These are phyloP conservation scores for Rhytidhysteron rufulum DNA, from an alignment of 2,329 filamentous ascomycete species.

Conservation along the genomic window DNA sequence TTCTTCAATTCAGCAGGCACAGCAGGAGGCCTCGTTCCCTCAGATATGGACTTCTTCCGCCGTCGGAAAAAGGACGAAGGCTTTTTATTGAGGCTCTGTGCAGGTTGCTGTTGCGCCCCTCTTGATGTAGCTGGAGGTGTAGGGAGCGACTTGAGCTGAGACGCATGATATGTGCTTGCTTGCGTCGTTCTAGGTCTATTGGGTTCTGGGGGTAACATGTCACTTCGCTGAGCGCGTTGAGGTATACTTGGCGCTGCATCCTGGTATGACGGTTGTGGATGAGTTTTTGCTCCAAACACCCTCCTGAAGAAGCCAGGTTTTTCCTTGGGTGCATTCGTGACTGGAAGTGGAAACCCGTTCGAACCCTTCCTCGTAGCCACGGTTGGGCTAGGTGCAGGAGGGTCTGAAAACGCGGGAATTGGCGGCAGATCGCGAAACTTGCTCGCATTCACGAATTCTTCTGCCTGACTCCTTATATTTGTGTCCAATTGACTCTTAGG, in stretches of 20 bases:
- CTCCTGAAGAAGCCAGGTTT: slow-evolving; percentile 85
- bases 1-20: slow-evolving; percentile 42
- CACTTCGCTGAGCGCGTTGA: slow-evolving; percentile 12
- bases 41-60: slow-evolving; percentile 82
- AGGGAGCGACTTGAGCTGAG: slow-evolving; percentile 44
- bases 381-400: slow-evolving; percentile 51
- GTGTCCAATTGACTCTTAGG: slow-evolving; percentile 40
- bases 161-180: slow-evolving; percentile 41
- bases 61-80: slow-evolving; percentile 91
- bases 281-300: slow-evolving; percentile 71
- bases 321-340: slow-evolving; percentile 51
- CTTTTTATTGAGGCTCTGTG: slow-evolving; percentile 70
- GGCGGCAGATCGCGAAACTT: slow-evolving; percentile 41
- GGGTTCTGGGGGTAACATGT: slow-evolving; percentile 27
- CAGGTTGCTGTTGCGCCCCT: slow-evolving; percentile 17
- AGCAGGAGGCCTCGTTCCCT: slow-evolving; percentile 60
- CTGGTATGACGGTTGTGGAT: slow-evolving; percentile 28
- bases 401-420: slow-evolving; percentile 44
- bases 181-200: slow-evolving; percentile 35
- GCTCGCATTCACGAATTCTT: slow-evolving; percentile 47
- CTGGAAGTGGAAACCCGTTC: slow-evolving; percentile 37
- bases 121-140: slow-evolving; percentile 23
- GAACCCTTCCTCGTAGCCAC: slow-evolving; percentile 49
- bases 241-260: slow-evolving; percentile 18
- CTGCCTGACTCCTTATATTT: slow-evolving; percentile 43